These are phyloP conservation scores for Schizothecium vesticola DNA, from an alignment of 495 filamentous ascomycete species.

Conservation along the genomic window DNA sequence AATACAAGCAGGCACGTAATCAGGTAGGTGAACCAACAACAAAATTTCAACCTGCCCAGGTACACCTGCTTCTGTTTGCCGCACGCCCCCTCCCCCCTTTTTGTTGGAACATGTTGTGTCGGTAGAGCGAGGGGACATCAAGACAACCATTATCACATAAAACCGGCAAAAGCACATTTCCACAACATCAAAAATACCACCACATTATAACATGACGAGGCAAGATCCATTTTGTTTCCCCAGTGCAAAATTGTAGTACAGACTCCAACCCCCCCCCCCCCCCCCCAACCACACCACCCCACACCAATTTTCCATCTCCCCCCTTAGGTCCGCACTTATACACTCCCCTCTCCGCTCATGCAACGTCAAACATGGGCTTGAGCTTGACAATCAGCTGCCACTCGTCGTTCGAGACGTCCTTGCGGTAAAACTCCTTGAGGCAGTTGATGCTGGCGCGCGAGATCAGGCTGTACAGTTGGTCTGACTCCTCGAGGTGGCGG, in stretches of 20 bases:
- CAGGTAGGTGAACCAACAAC: no score
- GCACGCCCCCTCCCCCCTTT: neutral
- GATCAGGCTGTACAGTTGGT: slow-evolving; percentile 81
- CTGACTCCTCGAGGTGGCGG: slow-evolving; percentile 90
- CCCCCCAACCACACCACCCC: no score
- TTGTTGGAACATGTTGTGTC: no score
- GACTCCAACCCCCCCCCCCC: neutral
- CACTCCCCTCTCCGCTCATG: slow-evolving; percentile 7
- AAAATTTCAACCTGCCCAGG: no score
- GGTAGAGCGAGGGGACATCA: no score
- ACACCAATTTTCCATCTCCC: neutral
- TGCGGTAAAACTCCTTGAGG: slow-evolving; percentile 91
- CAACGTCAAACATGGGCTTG: slow-evolving; percentile 88
- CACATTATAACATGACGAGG: neutral
- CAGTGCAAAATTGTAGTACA: neutral
- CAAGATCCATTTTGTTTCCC: neutral
- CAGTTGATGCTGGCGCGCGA: slow-evolving; percentile 85
- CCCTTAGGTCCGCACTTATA: no score
- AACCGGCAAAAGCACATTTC: no score
- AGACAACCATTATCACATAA: no score
- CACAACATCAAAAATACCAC: neutral
- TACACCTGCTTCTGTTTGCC: no score
- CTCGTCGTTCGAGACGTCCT: slow-evolving; percentile 88
- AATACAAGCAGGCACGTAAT: no score
- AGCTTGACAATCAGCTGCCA: slow-evolving; percentile 89